A percentile compares a stretch with the other conserved stretches of the same genome.
phyloP scores from a whole-genome alignment of 495 filamentous ascomycete genomes.

The Daldinia vernicosa region DNA sequence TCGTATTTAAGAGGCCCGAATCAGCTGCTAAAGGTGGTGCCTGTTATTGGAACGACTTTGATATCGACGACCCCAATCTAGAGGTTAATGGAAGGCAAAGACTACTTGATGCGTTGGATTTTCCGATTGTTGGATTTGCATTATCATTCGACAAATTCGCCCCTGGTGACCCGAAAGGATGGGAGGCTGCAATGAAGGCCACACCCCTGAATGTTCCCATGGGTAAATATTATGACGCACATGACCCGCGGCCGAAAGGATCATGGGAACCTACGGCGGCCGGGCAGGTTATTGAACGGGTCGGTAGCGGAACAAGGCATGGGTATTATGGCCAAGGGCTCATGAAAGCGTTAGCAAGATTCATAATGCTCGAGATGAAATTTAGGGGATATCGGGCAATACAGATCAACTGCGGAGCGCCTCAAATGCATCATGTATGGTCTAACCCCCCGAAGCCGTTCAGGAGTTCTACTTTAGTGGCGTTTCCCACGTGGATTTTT shows the following conservation, averaged over 20 bases:
- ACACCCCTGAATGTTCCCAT: constrained; percentile 26
- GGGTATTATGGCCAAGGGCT: constrained; percentile 29
- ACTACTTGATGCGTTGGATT: constrained; percentile 34
- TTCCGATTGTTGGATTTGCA: constrained; percentile 35
- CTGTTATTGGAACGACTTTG: constrained; percentile 53
- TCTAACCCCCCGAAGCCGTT: constrained; percentile 34
- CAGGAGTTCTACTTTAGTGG: constrained; percentile 25
- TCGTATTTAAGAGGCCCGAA: constrained; percentile 53
- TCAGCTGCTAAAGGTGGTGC: constrained; percentile 50
- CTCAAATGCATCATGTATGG: constrained; percentile 34
- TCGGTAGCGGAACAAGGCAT: constrained; percentile 24
- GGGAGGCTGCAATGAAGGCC: constrained; percentile 15
- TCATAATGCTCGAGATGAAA: constrained; percentile 42
- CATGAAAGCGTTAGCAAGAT: constrained; percentile 29
- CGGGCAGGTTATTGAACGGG: constrained; percentile 36
- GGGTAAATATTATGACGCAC: constrained; percentile 22
- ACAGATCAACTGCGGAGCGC: constrained; percentile 35
- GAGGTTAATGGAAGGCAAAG: constrained; percentile 22
- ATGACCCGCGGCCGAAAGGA: constrained; percentile 30
- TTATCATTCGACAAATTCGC: constrained; percentile 35
- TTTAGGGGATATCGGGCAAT: constrained; percentile 36
- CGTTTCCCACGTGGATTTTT: constrained; percentile 34
- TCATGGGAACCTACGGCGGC: constrained; percentile 34
- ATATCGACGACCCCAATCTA: constrained; percentile 37
- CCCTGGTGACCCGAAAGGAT: constrained; percentile 24